Evolutionary conservation across 305 asterid species (phyloP).

Genomic region (Nicotiana rustica): DNA sequence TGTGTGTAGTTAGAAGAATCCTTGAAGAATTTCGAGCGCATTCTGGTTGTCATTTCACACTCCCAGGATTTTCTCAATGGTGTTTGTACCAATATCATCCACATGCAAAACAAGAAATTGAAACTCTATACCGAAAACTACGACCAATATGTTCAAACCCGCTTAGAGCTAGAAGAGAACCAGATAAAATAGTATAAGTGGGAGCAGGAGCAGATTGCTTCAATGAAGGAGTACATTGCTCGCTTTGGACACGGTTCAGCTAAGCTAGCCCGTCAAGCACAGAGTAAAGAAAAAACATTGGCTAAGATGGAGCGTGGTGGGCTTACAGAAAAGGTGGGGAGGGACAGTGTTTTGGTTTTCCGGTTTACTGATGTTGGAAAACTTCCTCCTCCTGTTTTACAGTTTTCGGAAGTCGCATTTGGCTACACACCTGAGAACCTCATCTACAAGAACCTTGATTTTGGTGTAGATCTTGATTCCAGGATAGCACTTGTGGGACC

Average conservation of each 20-base stretch:
- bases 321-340: constrained; percentile 83
- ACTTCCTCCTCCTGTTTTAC: constrained; percentile 98
- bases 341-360: constrained; percentile 80
- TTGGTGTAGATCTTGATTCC: constrained; percentile 97
- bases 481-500: constrained; percentile 98
- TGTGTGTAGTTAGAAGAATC: constrained; percentile 98
- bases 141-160: constrained; percentile 95
- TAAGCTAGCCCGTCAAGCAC: constrained; percentile 99
- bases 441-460: constrained; percentile 88
- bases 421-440: constrained; percentile 96
- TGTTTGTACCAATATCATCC: constrained; percentile 98
- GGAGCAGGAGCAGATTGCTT: constrained; percentile 98
- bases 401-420: constrained; percentile 88
- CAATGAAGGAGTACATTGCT: constrained; percentile 98
- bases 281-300: constrained; percentile 95
- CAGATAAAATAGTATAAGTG: constrained; percentile 99
- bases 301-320: constrained; percentile 99
- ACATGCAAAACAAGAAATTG: constrained; percentile 87
- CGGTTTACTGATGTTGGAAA: constrained; percentile 91
- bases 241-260: constrained; percentile 99
- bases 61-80: constrained; percentile 99
- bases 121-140: constrained; percentile 86
- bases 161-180: constrained; percentile 95
- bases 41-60: constrained; percentile 95
- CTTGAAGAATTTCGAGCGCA: constrained; percentile 82